Evolutionary conservation across 78 protist genomes (phyloP).

Genomic region (Dictyostelium brefeldianum): DNA sequence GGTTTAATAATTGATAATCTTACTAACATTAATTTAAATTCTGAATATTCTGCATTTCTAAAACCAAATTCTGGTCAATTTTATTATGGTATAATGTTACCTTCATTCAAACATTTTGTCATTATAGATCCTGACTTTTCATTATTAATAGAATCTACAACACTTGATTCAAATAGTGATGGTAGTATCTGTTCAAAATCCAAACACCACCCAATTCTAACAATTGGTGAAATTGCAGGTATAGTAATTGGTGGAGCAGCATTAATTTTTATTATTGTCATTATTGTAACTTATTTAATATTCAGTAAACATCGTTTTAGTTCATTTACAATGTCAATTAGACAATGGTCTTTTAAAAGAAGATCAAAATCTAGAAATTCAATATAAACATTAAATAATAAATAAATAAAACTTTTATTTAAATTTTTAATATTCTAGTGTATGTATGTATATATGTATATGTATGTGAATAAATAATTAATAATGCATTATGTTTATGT

Average conservation of each 20-base stretch:
- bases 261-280: neutral
- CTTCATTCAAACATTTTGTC: neutral
- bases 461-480: too few species aligned
- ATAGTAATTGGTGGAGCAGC: conserved; percentile 10
- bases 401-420: too few species aligned
- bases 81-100: neutral
- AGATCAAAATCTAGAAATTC: neutral
- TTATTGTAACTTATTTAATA: neutral
- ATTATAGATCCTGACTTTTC: conserved; percentile 8
- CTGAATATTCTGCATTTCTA: neutral
- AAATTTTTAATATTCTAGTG: too few species aligned
- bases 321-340: neutral
- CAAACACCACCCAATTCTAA: too few species aligned
- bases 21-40: neutral
- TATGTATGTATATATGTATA: too few species aligned
- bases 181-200: neutral
- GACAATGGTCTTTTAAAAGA: conserved; percentile 1
- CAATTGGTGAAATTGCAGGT: neutral
- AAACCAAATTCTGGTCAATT: neutral
- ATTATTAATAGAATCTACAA: neutral
- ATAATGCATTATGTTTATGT: too few species aligned
- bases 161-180: neutral
- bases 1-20: neutral
- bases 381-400: too few species aligned
- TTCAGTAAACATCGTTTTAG: neutral